These are phyloP conservation scores for Inga laurina DNA, from an alignment of 306 rosid species.

Conservation along the genomic window DNA sequence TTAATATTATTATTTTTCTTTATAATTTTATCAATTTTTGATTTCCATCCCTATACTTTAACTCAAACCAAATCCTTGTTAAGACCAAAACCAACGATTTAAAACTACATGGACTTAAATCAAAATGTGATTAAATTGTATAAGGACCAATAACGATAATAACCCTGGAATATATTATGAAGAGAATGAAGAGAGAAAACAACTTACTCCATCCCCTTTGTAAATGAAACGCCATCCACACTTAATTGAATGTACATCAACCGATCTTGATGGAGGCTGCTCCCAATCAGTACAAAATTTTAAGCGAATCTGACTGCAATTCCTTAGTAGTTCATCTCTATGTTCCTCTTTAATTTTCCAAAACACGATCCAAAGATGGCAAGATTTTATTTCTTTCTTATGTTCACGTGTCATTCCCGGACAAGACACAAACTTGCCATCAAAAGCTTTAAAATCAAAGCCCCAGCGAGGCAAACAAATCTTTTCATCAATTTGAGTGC, in stretches of 20 bases:
- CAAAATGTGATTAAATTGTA: too few species aligned
- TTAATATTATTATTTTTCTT: too few species aligned
- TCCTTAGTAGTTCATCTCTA: not conserved
- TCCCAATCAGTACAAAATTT: not conserved
- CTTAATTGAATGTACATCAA: not conserved
- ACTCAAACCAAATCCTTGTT: too few species aligned
- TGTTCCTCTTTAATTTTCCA: not conserved
- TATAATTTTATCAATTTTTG: too few species aligned
- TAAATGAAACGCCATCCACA: not conserved
- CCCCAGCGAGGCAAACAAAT: not conserved
- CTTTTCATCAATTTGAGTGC: not conserved
- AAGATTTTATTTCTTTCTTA: not conserved
- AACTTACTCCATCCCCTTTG: not conserved
- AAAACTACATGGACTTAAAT: too few species aligned
- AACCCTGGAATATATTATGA: too few species aligned
- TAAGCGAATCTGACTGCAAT: not conserved
- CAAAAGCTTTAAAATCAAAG: not conserved
- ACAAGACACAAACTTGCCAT: not conserved
- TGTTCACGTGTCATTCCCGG: not conserved
- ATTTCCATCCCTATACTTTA: too few species aligned
- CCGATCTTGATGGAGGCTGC: too few species aligned
- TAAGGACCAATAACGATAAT: too few species aligned
- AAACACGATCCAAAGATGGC: not conserved
- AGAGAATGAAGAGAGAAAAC: not conserved
- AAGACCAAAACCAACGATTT: too few species aligned